Base-by-base conservation (phyloP, 2,329 filamentous ascomycete species). In the Fusarium napiforme region DNA sequence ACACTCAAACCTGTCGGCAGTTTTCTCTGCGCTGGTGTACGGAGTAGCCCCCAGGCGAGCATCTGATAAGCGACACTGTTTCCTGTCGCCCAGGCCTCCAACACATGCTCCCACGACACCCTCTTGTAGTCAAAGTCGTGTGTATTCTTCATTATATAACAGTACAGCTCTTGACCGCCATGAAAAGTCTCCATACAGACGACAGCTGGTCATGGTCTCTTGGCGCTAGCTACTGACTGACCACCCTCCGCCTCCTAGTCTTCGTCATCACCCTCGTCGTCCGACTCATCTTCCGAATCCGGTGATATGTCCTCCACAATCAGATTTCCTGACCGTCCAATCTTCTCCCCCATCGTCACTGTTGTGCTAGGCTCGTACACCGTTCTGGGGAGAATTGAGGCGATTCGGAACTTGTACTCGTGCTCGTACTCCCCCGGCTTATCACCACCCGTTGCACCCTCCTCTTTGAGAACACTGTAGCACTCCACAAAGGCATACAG, bases 401-500 rank as follows among this genome's bases (percentile, higher is more conserved):
- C 94, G 49, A 99, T 89, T 64, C 89, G 89, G 82, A 99, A 99
- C n/a, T 84, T 84, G 83, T 96, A 99, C 75, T 91, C 86, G 81
- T 98, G 95, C 74, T 91, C 86, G 79, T 96, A 98, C 18, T 84
- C 89, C 28, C 87, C 84, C 0, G 94, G 94, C 75, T 90, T 72
- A 36, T 75, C 78, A 55, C 72, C 74, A 37, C 68, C 78, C 19
- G 70, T 59, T 32, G 61, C 74, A 23, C 81, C 81, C 28, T 79
- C 81, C 4, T 83, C 82, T 40, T 87, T 82, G 7, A 95, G 76
- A 10, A 92, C 76, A 59, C 94, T 91, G 80, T 95, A 92, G 83
- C 96, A 98, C 79, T 99, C 96, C 5, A 98, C 95, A 83, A 97
- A 98, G 1, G 96, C 96, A 81, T 98, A 98, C 10, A 99, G 84